Evolutionary conservation across 1,284 basidiomycete species (phyloP).

Genomic region (Trichosporon sp.): DNA sequence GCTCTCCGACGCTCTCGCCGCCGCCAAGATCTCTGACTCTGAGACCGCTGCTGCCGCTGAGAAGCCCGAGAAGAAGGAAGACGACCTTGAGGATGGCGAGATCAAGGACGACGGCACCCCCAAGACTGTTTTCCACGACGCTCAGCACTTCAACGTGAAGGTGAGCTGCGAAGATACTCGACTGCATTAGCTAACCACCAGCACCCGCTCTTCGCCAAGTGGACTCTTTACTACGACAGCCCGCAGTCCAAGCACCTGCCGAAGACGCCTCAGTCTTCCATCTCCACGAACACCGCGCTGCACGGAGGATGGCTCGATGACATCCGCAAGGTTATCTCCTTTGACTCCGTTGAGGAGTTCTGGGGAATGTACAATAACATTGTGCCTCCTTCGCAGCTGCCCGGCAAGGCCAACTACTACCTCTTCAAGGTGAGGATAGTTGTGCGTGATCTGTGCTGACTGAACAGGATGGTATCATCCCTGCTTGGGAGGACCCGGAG

Average conservation of each 20-base stretch:
- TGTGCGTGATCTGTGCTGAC: conserved; percentile 4
- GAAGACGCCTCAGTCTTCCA: conserved; percentile 63
- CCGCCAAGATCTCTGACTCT: conserved; percentile 29
- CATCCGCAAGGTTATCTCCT: conserved; percentile 87
- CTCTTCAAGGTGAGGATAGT: conserved; percentile 69
- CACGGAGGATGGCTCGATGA: conserved; percentile 87
- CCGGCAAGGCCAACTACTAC: conserved; percentile 97
- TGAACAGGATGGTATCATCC: conserved; percentile 79
- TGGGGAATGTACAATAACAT: conserved; percentile 99
- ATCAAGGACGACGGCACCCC: conserved; percentile 50
- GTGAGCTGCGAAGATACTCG: conserved; percentile 49
- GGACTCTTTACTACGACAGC: conserved; percentile 97
- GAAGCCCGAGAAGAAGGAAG: conserved; percentile 25
- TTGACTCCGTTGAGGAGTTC: conserved; percentile 94
- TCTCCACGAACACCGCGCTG: conserved; percentile 66
- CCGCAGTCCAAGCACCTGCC: conserved; percentile 80
- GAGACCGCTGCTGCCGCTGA: conserved; percentile 18
- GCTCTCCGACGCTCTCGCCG: conserved; percentile 36
- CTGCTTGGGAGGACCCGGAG: conserved; percentile 92
- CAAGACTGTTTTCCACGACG: conserved; percentile 84
- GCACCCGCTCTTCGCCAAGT: conserved; percentile 88
- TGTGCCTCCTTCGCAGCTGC: conserved; percentile 88
- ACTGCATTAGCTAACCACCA: conserved; percentile 37
- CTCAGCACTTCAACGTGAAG: conserved; percentile 86
- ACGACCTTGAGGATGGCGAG: conserved; percentile 40